Conservation (phyloP, 768 basidiomycete species). For the Serendipita indica region DNA sequence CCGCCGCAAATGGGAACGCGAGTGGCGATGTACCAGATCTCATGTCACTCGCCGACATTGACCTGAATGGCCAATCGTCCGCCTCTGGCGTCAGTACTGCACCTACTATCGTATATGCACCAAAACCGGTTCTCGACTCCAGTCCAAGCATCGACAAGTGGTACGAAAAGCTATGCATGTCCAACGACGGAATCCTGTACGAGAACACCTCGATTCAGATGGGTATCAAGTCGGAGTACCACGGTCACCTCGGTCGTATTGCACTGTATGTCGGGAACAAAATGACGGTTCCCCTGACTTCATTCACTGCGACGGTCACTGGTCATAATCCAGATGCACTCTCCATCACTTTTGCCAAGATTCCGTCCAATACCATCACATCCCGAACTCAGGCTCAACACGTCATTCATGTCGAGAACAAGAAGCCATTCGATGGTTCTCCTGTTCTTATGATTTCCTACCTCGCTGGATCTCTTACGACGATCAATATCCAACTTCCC, state of each 20-base stretch:
- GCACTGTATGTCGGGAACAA: conserved; percentile 97
- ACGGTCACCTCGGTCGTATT: conserved; percentile 84
- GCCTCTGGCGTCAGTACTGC: conserved; percentile 9
- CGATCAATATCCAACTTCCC: conserved; percentile 69
- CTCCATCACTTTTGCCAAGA: conserved; percentile 75
- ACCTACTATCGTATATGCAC: conserved; percentile 17
- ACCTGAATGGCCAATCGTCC: conserved; percentile 17
- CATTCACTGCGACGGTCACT: conserved; percentile 74
- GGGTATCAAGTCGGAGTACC: conserved; percentile 91
- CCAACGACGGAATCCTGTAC: conserved; percentile 77
- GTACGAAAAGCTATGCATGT: conserved; percentile 72
- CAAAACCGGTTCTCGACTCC: conserved; percentile 22
- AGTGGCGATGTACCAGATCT: neutral
- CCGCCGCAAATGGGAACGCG: conserved; percentile 26
- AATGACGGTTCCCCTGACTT: conserved; percentile 69
- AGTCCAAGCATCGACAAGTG: conserved; percentile 70
- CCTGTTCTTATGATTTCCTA: conserved; percentile 82
- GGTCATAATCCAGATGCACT: conserved; percentile 62
- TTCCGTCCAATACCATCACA: conserved; percentile 67
- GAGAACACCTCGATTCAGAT: conserved; percentile 94
- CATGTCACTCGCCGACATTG: conserved; percentile 14
- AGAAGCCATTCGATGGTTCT: conserved; percentile 58
- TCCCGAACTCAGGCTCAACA: conserved; percentile 85
- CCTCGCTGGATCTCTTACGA: conserved; percentile 82
- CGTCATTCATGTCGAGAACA: conserved; percentile 88